These are phyloP conservation scores for Annona squamosa DNA, from an alignment of 164 flowering plant genomes.

Conservation along the genomic window DNA sequence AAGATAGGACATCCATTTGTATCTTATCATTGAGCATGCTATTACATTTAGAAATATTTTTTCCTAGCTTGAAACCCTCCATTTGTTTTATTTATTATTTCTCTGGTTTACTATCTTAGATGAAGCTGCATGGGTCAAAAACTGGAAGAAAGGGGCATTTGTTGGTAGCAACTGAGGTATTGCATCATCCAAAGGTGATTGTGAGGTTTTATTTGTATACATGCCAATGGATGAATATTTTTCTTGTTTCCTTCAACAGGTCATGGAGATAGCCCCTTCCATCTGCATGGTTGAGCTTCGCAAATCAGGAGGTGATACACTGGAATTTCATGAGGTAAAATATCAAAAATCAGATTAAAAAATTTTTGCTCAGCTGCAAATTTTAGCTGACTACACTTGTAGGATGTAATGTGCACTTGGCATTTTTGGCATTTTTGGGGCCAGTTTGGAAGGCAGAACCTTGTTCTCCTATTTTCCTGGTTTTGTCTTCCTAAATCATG, in stretches of 20 bases:
- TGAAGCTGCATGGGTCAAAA: conserved; percentile 87
- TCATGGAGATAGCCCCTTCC: conserved; percentile 97
- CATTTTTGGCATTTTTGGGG: background rate
- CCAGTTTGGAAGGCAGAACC: background rate
- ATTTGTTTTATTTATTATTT: background rate
- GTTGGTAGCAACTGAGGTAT: conserved; percentile 89
- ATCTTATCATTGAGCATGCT: background rate
- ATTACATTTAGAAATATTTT: background rate
- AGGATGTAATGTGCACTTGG: background rate
- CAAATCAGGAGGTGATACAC: conserved; percentile 89
- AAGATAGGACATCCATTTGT: background rate
- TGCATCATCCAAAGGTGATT: background rate
- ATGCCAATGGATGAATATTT: background rate
- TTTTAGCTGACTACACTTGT: background rate
- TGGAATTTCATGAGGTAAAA: conserved; percentile 95
- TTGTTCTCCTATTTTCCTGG: background rate
- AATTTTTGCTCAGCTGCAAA: background rate
- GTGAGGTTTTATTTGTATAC: background rate
- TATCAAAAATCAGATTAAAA: background rate
- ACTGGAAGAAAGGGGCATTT: conserved; percentile 93
- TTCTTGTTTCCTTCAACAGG: conserved; percentile 27
- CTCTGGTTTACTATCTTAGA: conserved; percentile 28
- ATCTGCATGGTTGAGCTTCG: conserved; percentile 93
- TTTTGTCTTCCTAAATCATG: background rate
- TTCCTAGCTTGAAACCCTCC: background rate